Percentiles rank a stretch among this genome's conserved stretches.
Evolutionary conservation across 495 filamentous ascomycete species (phyloP).

Genomic region (Aspergillus haitiensis): DNA sequence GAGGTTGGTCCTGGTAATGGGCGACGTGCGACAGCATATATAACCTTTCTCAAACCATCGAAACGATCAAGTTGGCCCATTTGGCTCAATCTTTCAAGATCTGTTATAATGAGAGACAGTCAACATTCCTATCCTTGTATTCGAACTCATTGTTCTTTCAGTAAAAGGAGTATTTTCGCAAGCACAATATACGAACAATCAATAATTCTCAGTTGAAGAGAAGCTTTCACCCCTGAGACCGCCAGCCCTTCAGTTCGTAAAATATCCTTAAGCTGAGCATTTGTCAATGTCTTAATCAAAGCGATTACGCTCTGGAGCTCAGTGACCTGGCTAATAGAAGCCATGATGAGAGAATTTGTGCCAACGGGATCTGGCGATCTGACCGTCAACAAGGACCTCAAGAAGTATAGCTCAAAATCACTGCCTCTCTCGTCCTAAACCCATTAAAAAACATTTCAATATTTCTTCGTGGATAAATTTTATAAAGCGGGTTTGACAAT

Average conservation of each 20-base stretch:
- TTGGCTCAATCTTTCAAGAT: conserved; percentile 39
- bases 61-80: conserved; percentile 35
- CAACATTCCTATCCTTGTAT: not conserved
- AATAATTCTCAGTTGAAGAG: conserved; percentile 74
- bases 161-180: not conserved
- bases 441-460: conserved; percentile 29
- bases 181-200: conserved; percentile 58
- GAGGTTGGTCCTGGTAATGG: conserved; percentile 28
- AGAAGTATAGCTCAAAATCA: conserved; percentile 18
- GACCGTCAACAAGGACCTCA: conserved; percentile 14
- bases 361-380: not conserved
- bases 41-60: conserved; percentile 34
- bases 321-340: conserved; percentile 44
- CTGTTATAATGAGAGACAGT: conserved; percentile 22
- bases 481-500: not conserved
- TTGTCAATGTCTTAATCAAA: conserved; percentile 61
- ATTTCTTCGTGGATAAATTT: conserved; percentile 3
- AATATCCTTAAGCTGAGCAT: conserved; percentile 71
- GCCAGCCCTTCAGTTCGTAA: conserved; percentile 66
- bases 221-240: conserved; percentile 77
- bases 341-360: conserved; percentile 32
- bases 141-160: not conserved
- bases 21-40: conserved; percentile 33
- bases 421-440: conserved; percentile 16
- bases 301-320: conserved; percentile 44